Evolutionary conservation across 768 basidiomycete genomes (phyloP), one percentile per base, ranked within the genome.

Genomic region (Psilocybe sp.): DNA sequence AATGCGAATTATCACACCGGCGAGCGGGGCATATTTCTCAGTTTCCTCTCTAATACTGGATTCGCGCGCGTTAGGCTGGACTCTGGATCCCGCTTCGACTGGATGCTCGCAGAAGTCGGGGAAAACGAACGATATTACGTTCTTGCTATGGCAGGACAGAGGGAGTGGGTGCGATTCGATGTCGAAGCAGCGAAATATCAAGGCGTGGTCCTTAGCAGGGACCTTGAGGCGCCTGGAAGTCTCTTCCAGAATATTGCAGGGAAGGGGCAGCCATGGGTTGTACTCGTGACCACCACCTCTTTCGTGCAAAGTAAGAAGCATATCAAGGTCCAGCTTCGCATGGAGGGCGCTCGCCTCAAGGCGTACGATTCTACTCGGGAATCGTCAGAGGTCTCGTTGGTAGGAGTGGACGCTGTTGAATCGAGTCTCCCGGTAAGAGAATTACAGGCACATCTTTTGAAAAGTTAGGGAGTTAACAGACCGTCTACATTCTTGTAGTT

Each of bases 41-140:
- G 48, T 28, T 54, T 54, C 48, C 28, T 23, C 20, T 20, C n/a
- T 32, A 42, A 31, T 45, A 8, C 40, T 34, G 52, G 36, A 16
- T 54, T 54, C 41, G 52, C 34, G 15, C 52, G 52, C 19, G 52
- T 54, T 40, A 40, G 52, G 23, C 38, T 54, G 16, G 34, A 39
- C 41, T 54, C 48, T 13, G 52, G 52, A 28, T 35, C 47, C 43
- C 32, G 31, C 36, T 54, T 54, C 38, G 52, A 54, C 47, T 49
- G 38, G 37, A 54, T 54, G 52, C 52, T 39, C 15, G 52, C 42
- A 6, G 47, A 54, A 36, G 52, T 54, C 14, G 38, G 33, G 16
- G 14, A 34, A 15, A 32, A 50, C 9, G 32, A 33, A 16, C 31
- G 15, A 16, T 23, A 19, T 19, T 54, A 54, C 46, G 48, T 18